Base-by-base conservation (phyloP, 1,284 basidiomycete species). In the Apiotrichum porosum region DNA sequence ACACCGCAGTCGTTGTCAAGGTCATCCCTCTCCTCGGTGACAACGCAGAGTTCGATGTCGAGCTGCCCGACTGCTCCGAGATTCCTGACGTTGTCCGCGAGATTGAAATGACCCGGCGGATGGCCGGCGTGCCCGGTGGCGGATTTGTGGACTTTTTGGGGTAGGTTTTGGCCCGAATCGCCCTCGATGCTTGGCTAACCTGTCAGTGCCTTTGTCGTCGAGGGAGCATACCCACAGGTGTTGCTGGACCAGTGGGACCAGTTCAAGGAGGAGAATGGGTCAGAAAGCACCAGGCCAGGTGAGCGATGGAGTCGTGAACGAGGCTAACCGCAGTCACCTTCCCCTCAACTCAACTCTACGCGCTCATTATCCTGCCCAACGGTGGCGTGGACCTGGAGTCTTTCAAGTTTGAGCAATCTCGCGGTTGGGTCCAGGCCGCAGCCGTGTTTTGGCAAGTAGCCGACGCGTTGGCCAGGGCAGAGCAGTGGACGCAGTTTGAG, bases 401-500 rank as follows among this genome's bases (percentile, higher is more conserved):
- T 9, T 89, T 86, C 66, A 76, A 74, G 6, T 89, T 94, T 63
- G 65, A 69, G 37, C 51, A 63, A 17, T 41, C 78, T 53, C 75
- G 63, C 5, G 83, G 83, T 2, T 97, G 94, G 93, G 75, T 78
- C 18, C 85, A 95, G 67, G 91, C 92, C 2, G 85, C 82, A 51
- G 85, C 84, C 42, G 74, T 97, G 22, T 91, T 97, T 69, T 92
- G 87, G 86, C 93, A 97, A 71, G 84, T 94, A 1, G 79, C 83
- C 0, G 81, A 81, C 42, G 78, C 86, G 0, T 77, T 97, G 0
- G 82, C 82, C 0, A 77, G 80, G 32, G 94, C 89, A 1, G 94
- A 98, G 68, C 75, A 80, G 19, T 74, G 83, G 44, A 81, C 84
- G 13, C 77, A 80, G 17, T 97, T 98, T 57, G 94, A 98, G 81